A percentile compares a stretch with the other conserved stretches of the same genome.
These are phyloP conservation scores for Aureobasidium uvarum DNA, from an alignment of 2,329 filamentous ascomycete genomes.

Conservation along the genomic window DNA sequence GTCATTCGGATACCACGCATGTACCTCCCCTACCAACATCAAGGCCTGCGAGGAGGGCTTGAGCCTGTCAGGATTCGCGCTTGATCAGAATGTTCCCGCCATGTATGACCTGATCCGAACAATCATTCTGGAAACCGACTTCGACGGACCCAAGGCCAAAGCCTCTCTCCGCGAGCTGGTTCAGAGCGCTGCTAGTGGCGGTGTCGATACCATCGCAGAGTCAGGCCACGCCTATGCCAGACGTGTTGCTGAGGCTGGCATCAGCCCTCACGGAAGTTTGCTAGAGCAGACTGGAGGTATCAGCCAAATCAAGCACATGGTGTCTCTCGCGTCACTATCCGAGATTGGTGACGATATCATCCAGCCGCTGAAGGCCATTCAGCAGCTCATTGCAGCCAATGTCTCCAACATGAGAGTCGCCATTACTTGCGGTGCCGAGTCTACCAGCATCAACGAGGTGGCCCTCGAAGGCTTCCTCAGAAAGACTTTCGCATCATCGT, in stretches of 20 bases:
- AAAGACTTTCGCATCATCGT: constrained; percentile 27
- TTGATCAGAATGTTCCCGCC: constrained; percentile 84
- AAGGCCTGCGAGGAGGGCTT: constrained; percentile 74
- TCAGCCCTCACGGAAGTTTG: constrained; percentile 69
- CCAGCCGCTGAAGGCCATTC: constrained; percentile 79
- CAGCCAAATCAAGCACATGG: constrained; percentile 81
- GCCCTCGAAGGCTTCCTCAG: constrained; percentile 69
- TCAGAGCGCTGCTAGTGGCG: constrained; percentile 81
- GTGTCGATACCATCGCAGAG: constrained; percentile 87
- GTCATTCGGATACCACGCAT: constrained; percentile 78
- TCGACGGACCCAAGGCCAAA: constrained; percentile 77
- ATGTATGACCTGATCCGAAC: constrained; percentile 86
- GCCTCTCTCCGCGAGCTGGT: constrained; percentile 82
- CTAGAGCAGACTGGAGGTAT: constrained; percentile 87
- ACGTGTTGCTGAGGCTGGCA: constrained; percentile 74
- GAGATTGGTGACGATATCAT: constrained; percentile 53
- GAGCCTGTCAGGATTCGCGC: constrained; percentile 77
- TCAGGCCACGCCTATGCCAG: constrained; percentile 86
- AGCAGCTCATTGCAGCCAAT: constrained; percentile 70
- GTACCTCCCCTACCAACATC: constrained; percentile 71
- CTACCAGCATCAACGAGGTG: constrained; percentile 65
- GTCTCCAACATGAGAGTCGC: constrained; percentile 68
- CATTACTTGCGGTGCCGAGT: constrained; percentile 80
- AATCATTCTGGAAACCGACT: constrained; percentile 83
- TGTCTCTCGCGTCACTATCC: constrained; percentile 73